A percentile compares a stretch with the other conserved stretches of the same genome.
These are phyloP conservation scores for Verticillium nubilum DNA, from an alignment of 2,329 filamentous ascomycete genomes.

Conservation along the genomic window DNA sequence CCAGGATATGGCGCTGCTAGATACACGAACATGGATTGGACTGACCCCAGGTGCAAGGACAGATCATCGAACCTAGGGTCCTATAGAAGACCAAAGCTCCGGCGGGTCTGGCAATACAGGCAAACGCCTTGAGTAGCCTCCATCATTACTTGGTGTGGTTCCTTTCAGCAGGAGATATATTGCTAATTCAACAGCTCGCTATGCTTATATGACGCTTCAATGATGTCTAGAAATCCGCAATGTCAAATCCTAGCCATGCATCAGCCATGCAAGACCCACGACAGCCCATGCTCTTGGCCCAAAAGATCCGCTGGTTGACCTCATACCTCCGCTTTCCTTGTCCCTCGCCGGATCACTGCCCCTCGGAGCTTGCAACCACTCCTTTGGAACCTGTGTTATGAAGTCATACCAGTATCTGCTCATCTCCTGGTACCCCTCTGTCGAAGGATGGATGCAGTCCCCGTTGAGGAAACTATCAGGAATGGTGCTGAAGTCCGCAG, in stretches of 20 bases:
- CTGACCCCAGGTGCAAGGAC: too few relatives aligned
- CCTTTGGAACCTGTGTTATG: conserved; percentile 24
- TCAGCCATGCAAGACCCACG: not conserved
- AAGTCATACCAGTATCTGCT: conserved; percentile 31
- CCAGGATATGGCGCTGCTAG: too few relatives aligned
- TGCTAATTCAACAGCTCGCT: not conserved
- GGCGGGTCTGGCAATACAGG: too few relatives aligned
- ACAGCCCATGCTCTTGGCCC: not conserved
- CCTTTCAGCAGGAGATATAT: too few relatives aligned
- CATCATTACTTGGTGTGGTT: too few relatives aligned
- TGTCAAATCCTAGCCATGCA: not conserved
- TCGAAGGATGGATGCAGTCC: conserved; percentile 29
- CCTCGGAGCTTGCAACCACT: conserved; percentile 24
- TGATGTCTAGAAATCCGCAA: not conserved
- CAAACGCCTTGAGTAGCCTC: too few relatives aligned
- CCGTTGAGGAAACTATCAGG: not conserved
- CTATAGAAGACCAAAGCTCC: too few relatives aligned
- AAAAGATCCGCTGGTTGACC: not conserved
- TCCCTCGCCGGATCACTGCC: conserved; percentile 12
- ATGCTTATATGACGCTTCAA: too few relatives aligned
- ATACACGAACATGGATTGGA: too few relatives aligned
- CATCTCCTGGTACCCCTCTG: conserved; percentile 23
- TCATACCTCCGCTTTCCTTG: not conserved
- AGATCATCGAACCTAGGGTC: too few relatives aligned
- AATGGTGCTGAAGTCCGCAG: conserved; percentile 22